These are phyloP conservation scores for Globisporangium orthogonon DNA, from an alignment of 352 stramenopile species.

Conservation along the genomic window DNA sequence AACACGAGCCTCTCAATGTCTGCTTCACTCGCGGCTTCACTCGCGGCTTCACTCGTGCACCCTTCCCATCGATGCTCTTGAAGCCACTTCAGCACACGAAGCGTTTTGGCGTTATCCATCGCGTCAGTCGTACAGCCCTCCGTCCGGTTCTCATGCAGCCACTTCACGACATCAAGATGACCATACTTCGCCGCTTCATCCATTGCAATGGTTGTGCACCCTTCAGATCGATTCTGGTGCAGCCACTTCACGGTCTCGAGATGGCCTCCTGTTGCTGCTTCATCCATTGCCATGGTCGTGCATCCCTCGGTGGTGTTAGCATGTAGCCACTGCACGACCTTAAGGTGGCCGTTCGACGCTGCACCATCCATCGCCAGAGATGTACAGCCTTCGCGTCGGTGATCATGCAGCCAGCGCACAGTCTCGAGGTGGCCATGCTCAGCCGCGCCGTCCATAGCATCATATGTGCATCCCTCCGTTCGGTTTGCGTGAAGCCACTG, in stretches of 20 bases:
- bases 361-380: neutral
- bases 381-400: slow-evolving; percentile 4
- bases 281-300: neutral
- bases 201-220: too few species aligned
- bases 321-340: neutral
- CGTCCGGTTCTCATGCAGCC: too few species aligned
- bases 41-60: too few species aligned
- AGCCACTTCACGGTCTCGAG: neutral
- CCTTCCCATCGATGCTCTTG: neutral
- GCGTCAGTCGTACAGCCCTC: too few species aligned
- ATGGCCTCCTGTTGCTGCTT: neutral
- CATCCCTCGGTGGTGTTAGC: neutral
- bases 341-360: neutral
- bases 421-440: slow-evolving; percentile 14
- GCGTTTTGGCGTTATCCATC: neutral
- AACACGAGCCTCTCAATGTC: too few species aligned
- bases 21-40: too few species aligned
- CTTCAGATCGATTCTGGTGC: neutral
- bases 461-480: neutral
- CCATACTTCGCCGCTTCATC: too few species aligned
- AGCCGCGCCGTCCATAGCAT: neutral
- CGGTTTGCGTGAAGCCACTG: neutral
- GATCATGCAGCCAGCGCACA: slow-evolving; percentile 23
- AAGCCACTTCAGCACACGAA: neutral
- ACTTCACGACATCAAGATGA: too few species aligned